Evolutionary conservation across 371 early-diverging fungal species (phyloP), one percentile per base, ranked within the genome.

Genomic region (Batrachochytrium dendrobatidis): DNA sequence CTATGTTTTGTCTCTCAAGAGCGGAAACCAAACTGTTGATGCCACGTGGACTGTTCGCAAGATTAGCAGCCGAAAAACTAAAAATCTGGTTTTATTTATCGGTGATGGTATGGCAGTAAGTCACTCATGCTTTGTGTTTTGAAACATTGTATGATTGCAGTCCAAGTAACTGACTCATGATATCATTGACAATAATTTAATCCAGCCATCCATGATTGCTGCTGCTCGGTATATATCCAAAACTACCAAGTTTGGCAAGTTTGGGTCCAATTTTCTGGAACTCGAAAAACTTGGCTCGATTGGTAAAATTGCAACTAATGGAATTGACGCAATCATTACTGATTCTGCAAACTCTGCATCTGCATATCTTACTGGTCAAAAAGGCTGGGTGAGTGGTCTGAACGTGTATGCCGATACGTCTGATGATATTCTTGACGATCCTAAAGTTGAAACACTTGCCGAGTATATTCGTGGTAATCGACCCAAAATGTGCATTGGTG

Each of bases 341-440:
- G 86, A 88, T 67, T 85, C 86, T 60, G 86, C 88, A 65, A 88
- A 86, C 73, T 83, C 83, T 43, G 88, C 88, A 46, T 76, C 81
- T 6, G 72, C 88, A 56, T 88, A 84, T 69, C 69, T 80, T 62
- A 75, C 83, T 26, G 57, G 31, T 18, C 84, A 86, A 68, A 86
- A 86, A 71, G 61, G 73, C 33, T 72, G 76, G 44, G 79, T 81
- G 54, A 81, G 76, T 61, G 79, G 78, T 49, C 66, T 88, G 31
- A 81, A 80, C 70, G 86, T 86, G 48, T 85, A 86, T 55, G 52
- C 65, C 28, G 72, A 72, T 61, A 72, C 72, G 55, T 69, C 66
- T 48, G 22, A 59, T 45, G 58, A 58, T 51, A 44, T 35, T 18
- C 26, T 67, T 12, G 67, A 67, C 33, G 66, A 66, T 35, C 59